These are phyloP conservation scores for Komagataella kurtzmanii DNA, from an alignment of 805 yeast genomes.

Conservation along the genomic window DNA sequence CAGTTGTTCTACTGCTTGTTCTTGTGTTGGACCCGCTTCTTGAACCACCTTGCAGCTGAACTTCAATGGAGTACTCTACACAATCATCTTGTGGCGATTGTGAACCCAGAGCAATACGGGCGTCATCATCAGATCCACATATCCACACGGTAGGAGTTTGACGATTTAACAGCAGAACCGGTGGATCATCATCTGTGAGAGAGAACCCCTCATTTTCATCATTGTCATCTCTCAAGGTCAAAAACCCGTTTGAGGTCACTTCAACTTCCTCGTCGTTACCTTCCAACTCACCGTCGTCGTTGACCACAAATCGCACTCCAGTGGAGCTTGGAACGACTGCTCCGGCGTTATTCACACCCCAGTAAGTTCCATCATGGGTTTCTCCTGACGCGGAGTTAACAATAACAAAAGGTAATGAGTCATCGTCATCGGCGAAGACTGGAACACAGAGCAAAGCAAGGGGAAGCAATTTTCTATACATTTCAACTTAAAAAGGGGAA, in stretches of 20 bases:
- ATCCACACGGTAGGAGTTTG: background rate
- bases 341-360: slow-evolving; percentile 2
- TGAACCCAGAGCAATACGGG: background rate
- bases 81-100: background rate
- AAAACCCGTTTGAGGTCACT: background rate
- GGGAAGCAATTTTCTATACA: background rate
- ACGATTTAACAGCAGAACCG: background rate
- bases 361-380: background rate
- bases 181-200: background rate
- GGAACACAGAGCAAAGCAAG: background rate
- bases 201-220: background rate
- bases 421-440: background rate
- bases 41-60: background rate
- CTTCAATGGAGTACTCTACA: background rate
- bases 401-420: background rate
- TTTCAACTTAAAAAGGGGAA: background rate
- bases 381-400: background rate
- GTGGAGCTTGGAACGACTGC: slow-evolving; percentile 8
- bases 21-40: background rate
- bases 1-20: background rate
- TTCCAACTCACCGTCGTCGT: background rate
- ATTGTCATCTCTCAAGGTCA: background rate
- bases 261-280: background rate
- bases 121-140: background rate
- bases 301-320: background rate